Evolutionary conservation across 768 basidiomycete genomes (phyloP).

Genomic region (Fistulinella prunicolor): DNA sequence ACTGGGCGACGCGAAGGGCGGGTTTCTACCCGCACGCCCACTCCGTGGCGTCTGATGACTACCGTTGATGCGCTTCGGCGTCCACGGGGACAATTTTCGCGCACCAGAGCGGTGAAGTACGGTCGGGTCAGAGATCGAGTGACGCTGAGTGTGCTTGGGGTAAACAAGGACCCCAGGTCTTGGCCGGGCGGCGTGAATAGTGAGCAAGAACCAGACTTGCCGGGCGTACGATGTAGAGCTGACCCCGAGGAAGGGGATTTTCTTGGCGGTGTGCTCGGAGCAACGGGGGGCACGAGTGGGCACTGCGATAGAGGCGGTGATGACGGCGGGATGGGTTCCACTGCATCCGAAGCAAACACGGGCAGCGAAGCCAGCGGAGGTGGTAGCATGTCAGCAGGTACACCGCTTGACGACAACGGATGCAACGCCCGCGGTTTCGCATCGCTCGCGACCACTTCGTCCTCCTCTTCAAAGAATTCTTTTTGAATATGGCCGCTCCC

Average conservation of each 20-base stretch:
- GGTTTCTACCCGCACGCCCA: conserved; percentile 1
- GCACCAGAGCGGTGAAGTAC: neutral
- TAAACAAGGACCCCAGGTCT: conserved; percentile 18
- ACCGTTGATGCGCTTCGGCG: conserved; percentile 12
- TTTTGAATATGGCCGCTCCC: neutral
- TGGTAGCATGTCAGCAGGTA: neutral
- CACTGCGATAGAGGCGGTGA: conserved; percentile 21
- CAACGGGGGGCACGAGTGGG: conserved; percentile 6
- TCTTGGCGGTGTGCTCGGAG: conserved; percentile 40
- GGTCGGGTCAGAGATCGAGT: conserved; percentile 13
- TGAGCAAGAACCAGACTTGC: conserved; percentile 15
- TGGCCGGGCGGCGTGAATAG: conserved; percentile 26
- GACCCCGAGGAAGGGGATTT: conserved; percentile 11
- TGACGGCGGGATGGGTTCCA: conserved; percentile 26
- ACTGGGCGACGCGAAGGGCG: conserved; percentile 12
- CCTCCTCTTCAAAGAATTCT: conserved; percentile 24
- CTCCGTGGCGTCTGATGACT: conserved; percentile 13
- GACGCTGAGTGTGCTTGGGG: conserved; percentile 25
- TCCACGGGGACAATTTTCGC: conserved; percentile 9
- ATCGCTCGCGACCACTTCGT: neutral
- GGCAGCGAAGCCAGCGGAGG: conserved; percentile 23
- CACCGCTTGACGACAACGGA: neutral
- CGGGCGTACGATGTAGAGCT: conserved; percentile 13
- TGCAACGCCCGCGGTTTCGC: neutral
- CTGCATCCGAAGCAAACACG: conserved; percentile 29